Evolutionary conservation across 192 early-diverging fungal species (phyloP), one percentile per base, ranked within the genome.

Genomic region (Phlyctochytrium bullatum): DNA sequence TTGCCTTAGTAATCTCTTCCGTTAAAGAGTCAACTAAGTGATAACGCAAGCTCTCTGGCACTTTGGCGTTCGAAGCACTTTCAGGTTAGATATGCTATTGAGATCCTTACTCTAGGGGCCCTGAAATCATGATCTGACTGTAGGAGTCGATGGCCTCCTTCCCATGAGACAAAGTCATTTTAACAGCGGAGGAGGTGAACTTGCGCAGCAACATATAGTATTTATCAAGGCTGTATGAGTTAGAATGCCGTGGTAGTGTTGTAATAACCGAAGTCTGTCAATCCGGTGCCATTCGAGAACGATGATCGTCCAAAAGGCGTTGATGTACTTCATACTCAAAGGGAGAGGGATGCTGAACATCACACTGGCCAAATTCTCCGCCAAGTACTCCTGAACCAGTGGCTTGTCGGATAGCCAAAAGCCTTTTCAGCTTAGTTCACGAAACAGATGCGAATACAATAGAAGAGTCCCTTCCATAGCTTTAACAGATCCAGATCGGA

Each of bases 381-480:
- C 89, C 58, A 98, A 76, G 67, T 90, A 85, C 74, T 95, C 92
- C 70, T 98, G 95, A 30, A 98, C 84, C 50, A 91, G 68, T 14
- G 91, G 91, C 78, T 95, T 98, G 76, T 98, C 95, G 0, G 93
- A 93, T 87, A 98, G 92, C 95, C 95, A 98, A 69, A 93, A 93
- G 71, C 88, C 91, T 92, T 71, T 54, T 14, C n/a, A n/a, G n/a
- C 25, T 32, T n/a, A 51, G 36, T 20, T 62, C 33, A 53, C n/a
- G 23, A 17, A 53, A n/a, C 25, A 62, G n/a, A n/a, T n/a, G n/a
- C n/a, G n/a, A n/a, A n/a, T 82, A 90, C 94, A 91, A 73, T 94
- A 96, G 61, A 94, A 96, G 16, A 96, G 83, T 17, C 90, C 94
- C 79, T 94, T 93, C 92, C 94, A 96, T 12, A 94, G 84, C 71